Conservation (phyloP, 768 basidiomycete species). For the Nidularia sp. region DNA sequence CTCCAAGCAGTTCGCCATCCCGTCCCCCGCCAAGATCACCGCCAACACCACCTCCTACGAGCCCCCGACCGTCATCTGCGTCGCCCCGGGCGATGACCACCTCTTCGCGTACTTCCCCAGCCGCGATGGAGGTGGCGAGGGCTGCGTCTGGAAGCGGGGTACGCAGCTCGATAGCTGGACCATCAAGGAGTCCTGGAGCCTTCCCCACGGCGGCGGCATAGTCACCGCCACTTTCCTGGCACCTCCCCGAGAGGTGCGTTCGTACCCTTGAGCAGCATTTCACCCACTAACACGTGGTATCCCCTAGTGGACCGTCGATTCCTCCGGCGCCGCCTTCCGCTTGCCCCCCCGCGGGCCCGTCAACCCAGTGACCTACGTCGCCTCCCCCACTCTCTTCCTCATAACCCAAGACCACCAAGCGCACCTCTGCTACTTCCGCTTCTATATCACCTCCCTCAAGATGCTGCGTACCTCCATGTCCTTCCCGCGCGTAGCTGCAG, state of each 20-base stretch:
- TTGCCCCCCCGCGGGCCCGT: slow-evolving; percentile 57
- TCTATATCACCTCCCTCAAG: slow-evolving; percentile 37
- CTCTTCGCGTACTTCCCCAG: slow-evolving; percentile 76
- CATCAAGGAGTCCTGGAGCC: slow-evolving; percentile 52
- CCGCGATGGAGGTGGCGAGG: slow-evolving; percentile 48
- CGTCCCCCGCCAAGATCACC: slow-evolving; percentile 47
- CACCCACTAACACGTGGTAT: slow-evolving; percentile 1
- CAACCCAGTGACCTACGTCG: slow-evolving; percentile 45
- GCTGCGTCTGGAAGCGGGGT: slow-evolving; percentile 64
- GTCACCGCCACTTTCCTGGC: slow-evolving; percentile 64
- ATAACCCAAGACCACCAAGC: slow-evolving; percentile 63
- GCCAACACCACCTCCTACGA: slow-evolving; percentile 45
- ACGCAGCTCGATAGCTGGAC: slow-evolving; percentile 59
- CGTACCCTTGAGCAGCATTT: neutral
- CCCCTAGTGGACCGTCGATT: slow-evolving; percentile 49
- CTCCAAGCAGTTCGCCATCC: slow-evolving; percentile 57
- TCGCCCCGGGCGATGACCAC: slow-evolving; percentile 56
- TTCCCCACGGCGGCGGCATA: slow-evolving; percentile 48
- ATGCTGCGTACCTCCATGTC: slow-evolving; percentile 46
- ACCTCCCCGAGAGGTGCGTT: slow-evolving; percentile 52
- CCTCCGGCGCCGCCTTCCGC: slow-evolving; percentile 42
- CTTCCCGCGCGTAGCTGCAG: slow-evolving; percentile 30
- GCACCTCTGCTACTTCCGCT: slow-evolving; percentile 50
- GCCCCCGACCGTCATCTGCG: slow-evolving; percentile 59
- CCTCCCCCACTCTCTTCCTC: slow-evolving; percentile 53